Evolutionary conservation across 768 basidiomycete genomes (phyloP).

Genomic region (Leccinum variicolor): DNA sequence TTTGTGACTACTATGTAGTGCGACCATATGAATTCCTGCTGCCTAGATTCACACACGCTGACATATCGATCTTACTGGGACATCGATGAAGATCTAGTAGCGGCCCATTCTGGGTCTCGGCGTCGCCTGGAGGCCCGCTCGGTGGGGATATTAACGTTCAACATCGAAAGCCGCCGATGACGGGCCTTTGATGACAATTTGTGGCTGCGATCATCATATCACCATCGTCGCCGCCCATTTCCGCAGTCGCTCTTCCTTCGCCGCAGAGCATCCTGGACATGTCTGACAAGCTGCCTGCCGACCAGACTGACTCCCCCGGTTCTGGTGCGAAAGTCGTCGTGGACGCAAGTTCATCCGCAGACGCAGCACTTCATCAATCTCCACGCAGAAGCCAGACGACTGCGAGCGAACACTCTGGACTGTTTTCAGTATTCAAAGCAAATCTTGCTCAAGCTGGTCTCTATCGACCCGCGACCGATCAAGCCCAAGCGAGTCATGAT

Average conservation of each 20-base stretch:
- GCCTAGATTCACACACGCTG: too few relatives aligned
- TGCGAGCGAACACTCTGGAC: not conserved
- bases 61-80: too few relatives aligned
- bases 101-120: too few relatives aligned
- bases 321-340: not conserved
- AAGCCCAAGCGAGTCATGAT: conserved; percentile 48
- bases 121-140: too few relatives aligned
- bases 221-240: not conserved
- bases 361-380: not conserved
- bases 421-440: conserved; percentile 50
- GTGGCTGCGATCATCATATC: not conserved
- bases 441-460: conserved; percentile 48
- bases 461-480: conserved; percentile 40
- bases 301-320: not conserved
- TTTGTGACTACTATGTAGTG: too few relatives aligned
- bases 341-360: not conserved
- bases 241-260: not conserved
- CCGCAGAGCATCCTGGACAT: not conserved
- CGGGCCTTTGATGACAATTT: not conserved
- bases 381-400: not conserved
- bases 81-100: too few relatives aligned
- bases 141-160: too few relatives aligned
- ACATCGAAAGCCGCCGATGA: too few relatives aligned
- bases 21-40: too few relatives aligned
- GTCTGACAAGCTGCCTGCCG: not conserved